These are phyloP conservation scores for Cerrena zonata DNA, from an alignment of 1,284 basidiomycete species.

Conservation along the genomic window DNA sequence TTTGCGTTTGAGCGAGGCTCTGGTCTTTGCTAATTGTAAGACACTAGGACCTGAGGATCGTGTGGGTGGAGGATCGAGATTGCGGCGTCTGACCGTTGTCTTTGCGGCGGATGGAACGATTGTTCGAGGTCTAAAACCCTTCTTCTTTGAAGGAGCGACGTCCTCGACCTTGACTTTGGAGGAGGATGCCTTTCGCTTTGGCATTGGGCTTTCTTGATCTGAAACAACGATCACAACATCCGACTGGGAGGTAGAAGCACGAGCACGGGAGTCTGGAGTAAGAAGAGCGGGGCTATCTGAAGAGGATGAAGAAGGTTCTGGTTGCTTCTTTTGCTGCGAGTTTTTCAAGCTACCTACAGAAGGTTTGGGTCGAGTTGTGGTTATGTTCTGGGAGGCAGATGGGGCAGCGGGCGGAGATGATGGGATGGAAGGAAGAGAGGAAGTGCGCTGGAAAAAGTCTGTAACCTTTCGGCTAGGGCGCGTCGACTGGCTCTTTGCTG, in stretches of 20 bases:
- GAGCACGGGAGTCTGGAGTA: background rate
- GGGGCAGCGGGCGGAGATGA: conserved; percentile 9
- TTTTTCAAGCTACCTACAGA: background rate
- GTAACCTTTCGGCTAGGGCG: conserved; percentile 11
- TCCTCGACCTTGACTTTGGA: background rate
- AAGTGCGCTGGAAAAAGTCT: conserved; percentile 13
- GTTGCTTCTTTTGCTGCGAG: background rate
- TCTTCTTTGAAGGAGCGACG: background rate
- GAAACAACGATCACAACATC: background rate
- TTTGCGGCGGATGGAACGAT: conserved; percentile 8
- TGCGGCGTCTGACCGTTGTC: conserved; percentile 12
- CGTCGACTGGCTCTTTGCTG: conserved; percentile 9
- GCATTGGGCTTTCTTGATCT: background rate
- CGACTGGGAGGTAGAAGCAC: background rate
- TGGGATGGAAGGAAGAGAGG: conserved; percentile 7
- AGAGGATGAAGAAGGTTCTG: background rate
- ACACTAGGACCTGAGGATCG: background rate
- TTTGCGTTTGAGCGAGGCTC: conserved; percentile 20
- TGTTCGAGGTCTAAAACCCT: conserved; percentile 5
- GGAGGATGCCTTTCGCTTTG: background rate
- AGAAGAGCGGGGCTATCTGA: background rate
- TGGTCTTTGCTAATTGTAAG: conserved; percentile 8
- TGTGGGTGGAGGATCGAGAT: background rate
- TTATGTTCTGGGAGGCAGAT: conserved; percentile 4
- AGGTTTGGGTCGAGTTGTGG: background rate